Conservation (phyloP, 768 basidiomycete species). For the Infundibulicybe gibba region DNA sequence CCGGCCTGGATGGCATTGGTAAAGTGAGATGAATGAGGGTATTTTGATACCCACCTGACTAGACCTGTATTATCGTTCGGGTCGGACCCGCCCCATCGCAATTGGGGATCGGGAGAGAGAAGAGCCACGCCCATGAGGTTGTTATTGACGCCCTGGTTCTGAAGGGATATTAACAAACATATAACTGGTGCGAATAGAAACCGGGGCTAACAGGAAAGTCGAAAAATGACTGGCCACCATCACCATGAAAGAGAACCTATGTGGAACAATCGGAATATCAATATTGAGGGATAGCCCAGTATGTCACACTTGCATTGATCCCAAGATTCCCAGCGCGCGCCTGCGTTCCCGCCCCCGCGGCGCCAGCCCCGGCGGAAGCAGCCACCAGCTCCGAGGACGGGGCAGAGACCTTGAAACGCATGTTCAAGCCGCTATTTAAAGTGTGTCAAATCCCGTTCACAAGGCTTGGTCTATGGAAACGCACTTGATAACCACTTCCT, state of each 20-base stretch:
- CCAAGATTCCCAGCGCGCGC: constrained; percentile 12
- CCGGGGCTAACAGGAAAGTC: constrained; percentile 13
- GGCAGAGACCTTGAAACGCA: constrained; percentile 24
- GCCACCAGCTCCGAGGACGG: constrained; percentile 17
- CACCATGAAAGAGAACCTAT: constrained; percentile 19
- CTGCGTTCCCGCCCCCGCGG: constrained; percentile 1
- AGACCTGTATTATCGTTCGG: constrained; percentile 10
- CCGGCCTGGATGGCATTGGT: constrained; percentile 10
- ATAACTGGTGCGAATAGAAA: too few relatives aligned
- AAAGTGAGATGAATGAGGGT: neutral
- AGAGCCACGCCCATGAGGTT: constrained; percentile 18
- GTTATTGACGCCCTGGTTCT: constrained; percentile 16
- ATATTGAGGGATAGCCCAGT: neutral
- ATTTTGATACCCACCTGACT: constrained; percentile 5
- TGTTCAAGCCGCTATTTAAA: constrained; percentile 15
- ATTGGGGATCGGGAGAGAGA: constrained; percentile 14
- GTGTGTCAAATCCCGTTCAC: neutral
- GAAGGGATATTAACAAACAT: neutral
- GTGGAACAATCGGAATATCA: neutral
- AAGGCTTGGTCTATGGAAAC: neutral
- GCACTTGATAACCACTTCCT: constrained; percentile 20
- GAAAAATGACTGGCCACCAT: constrained; percentile 18
- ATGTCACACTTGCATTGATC: constrained; percentile 12
- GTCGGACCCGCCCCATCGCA: constrained; percentile 15
- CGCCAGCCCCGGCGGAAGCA: constrained; percentile 3